phyloP scores from a whole-genome alignment of 2,329 filamentous ascomycete species.

The Trichoderma polysporum region DNA sequence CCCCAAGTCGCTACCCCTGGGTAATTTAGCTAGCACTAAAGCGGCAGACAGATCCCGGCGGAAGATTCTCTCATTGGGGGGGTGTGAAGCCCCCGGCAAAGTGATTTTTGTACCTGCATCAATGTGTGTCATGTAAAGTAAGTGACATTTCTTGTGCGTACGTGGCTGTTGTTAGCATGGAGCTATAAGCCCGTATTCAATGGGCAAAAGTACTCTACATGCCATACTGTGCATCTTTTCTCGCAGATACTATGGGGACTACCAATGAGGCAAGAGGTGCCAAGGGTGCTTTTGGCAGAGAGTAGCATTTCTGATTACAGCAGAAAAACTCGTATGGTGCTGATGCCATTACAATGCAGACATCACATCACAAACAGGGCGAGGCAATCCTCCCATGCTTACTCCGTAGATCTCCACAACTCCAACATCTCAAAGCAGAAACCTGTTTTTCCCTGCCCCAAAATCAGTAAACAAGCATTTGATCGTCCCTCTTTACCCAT shows the following conservation, averaged over 20 bases:
- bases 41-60: neutral
- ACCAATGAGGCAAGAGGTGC: neutral
- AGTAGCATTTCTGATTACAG: neutral
- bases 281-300: neutral
- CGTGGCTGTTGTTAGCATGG: neutral
- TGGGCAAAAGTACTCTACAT: neutral
- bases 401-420: neutral
- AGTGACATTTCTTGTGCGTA: neutral
- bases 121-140: neutral
- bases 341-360: neutral
- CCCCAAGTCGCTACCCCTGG: neutral
- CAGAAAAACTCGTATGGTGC: neutral
- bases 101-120: slow-evolving; percentile 4
- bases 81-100: neutral
- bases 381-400: no score
- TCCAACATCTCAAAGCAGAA: neutral
- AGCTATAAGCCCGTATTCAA: neutral
- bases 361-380: neutral
- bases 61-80: neutral
- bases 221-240: neutral
- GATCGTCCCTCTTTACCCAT: neutral
- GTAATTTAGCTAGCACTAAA: slow-evolving; percentile 16
- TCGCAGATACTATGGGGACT: neutral
- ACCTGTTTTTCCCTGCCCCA: neutral
- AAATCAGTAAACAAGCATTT: neutral